Evolutionary conservation across 2,329 filamentous ascomycete genomes (phyloP), one percentile per base, ranked within the genome.

Genomic region (Fusarium sp.): DNA sequence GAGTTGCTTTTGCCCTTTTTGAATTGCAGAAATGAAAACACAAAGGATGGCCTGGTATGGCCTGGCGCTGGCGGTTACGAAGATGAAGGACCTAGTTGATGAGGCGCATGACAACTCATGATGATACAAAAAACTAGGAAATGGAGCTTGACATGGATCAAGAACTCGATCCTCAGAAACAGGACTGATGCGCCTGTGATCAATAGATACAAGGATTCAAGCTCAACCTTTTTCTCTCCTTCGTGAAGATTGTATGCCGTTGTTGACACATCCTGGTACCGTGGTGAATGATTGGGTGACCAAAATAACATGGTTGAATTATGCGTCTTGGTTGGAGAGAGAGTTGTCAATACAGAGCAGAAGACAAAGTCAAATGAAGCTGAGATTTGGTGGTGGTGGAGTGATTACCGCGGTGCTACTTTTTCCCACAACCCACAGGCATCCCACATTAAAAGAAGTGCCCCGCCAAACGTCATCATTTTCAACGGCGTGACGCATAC

Each of bases 381-480:
- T 46, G n/a, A 26, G 17, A 22, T 46, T 34, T 44, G 40, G 21
- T 38, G 42, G n/a, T 21, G 28, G 19, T 34, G 5, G 49, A 31
- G 15, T 42, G 24, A 11, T 15, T 17, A 11, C 22, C 42, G 15
- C 57, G 31, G 50, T 55, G 28, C 45, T 44, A 62, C 31, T 52
- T 64, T 65, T 62, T 40, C 40, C 33, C 49, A 50, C 14, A 50
- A 45, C 26, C 34, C 62, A 31, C 28, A 4, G 10, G 28, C 28
- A 31, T 31, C 28, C 10, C 28, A 31, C 19, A 53, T 19, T 42
- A 17, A 19, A 28, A 36, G 28, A 57, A 26, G 46, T 70, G 52
- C 71, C 69, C 71, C 71, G 50, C 71, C 60, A 68, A 62, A 65
- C 70, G 71, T 73, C 70, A 73, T 73, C 65, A 59, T 34, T 40